Base-by-base conservation (phyloP, 306 rosid species). In the Fragaria nilgerrensis region DNA sequence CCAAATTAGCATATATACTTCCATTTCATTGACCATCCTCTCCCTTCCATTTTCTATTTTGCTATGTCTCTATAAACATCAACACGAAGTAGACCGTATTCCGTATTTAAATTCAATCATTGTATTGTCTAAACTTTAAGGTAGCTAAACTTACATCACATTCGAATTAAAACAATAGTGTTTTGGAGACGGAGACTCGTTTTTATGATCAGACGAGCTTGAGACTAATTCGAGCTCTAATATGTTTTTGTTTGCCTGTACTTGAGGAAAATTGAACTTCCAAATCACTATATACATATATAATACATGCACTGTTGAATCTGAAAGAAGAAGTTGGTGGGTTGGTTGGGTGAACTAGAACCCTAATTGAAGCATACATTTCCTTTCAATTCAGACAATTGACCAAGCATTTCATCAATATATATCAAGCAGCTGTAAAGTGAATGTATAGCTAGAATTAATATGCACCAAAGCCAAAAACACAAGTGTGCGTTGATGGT, bases 381-480 rank as follows among this genome's bases (percentile, higher is more conserved):
- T 58, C 34, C 70, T 63, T 66, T 59, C 19, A 15, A 25, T 39
- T 59, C 27, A 13, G 50, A 45, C 37, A 27, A 47, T 45, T 64
- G 70, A 64, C 37, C 79, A 44, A 75, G 68, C 22, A 27, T 45
- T 75, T 63, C 78, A 15, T 62, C 27, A 74, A 48, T 17, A 37
- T 36, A 36, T 36, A 4, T 56, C 70, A 20, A 27, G 68, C 79
- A 67, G 78, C 78, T 79, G 74, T 66, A 79, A 73, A 68, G 80
- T 27, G 68, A 9, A 15, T 7, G 7, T 5, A 37, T 29, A 32
- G 59, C 58, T 47, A 45, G 39, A 15, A 39, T 7, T 32, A 32
- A 20, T 67, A n/a, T 20, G 75, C 70, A 53, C 43, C 70, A 79
- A 74, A 74, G 25, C 64, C 37, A 79, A 66, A 29, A 63, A 15